A percentile compares a stretch with the other conserved stretches of the same genome.
Evolutionary conservation across 768 basidiomycete species (phyloP).

Genomic region (Serendipita sp.): DNA sequence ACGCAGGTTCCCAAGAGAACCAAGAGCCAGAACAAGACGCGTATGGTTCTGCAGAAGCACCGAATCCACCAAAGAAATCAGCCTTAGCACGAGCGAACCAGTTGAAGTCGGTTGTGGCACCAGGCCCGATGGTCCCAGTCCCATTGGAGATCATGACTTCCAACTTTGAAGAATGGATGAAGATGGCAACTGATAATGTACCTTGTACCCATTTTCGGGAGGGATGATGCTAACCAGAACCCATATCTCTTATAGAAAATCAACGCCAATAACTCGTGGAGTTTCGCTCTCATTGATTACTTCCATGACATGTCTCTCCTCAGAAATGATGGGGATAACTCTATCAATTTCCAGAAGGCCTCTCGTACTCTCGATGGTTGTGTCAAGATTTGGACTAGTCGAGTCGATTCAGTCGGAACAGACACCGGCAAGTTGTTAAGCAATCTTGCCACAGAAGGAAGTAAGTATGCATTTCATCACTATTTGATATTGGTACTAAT

Average conservation of each 20-base stretch:
- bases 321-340: slow-evolving; percentile 81
- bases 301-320: slow-evolving; percentile 96
- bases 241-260: slow-evolving; percentile 60
- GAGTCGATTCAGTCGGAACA: slow-evolving; percentile 91
- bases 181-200: slow-evolving; percentile 98
- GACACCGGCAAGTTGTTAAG: slow-evolving; percentile 91
- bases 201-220: slow-evolving; percentile 16
- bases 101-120: slow-evolving; percentile 12
- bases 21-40: slow-evolving; percentile 4
- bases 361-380: slow-evolving; percentile 95
- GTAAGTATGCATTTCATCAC: slow-evolving; percentile 17
- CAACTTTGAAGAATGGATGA: slow-evolving; percentile 99
- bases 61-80: slow-evolving; percentile 15
- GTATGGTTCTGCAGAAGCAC: slow-evolving; percentile 2
- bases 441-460: slow-evolving; percentile 59
- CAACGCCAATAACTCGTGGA: slow-evolving; percentile 94
- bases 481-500: not conserved
- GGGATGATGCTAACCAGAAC: slow-evolving; percentile 6
- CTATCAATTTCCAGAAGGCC: slow-evolving; percentile 98
- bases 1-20: not conserved
- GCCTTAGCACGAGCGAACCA: slow-evolving; percentile 14
- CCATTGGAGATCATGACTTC: slow-evolving; percentile 72
- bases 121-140: slow-evolving; percentile 13
- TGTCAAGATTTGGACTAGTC: slow-evolving; percentile 98
- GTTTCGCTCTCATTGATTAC: slow-evolving; percentile 94